Evolutionary conservation across 1,139 yeast species (phyloP).

Genomic region (Zygoascus meyerae): DNA sequence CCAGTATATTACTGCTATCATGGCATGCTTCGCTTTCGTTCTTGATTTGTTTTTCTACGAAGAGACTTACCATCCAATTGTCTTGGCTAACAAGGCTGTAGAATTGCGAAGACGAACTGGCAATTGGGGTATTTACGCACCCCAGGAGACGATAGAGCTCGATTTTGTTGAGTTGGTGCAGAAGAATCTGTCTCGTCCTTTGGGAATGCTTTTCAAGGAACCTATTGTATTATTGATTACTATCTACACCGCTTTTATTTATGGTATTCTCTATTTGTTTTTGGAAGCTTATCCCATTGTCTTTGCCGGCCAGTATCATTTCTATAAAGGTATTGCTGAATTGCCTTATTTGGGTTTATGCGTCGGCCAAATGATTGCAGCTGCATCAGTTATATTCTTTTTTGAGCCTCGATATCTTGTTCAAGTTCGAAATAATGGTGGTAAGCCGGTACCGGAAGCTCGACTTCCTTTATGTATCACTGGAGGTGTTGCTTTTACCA

Average conservation of each 20-base stretch:
- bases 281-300: conserved; percentile 76
- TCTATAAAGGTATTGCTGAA: conserved; percentile 54
- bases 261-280: conserved; percentile 74
- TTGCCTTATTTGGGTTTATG: conserved; percentile 38
- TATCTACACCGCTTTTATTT: conserved; percentile 75
- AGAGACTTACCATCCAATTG: conserved; percentile 45
- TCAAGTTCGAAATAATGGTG: conserved; percentile 44
- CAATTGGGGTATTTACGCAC: conserved; percentile 79
- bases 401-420: conserved; percentile 36
- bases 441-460: conserved; percentile 69
- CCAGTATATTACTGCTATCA: conserved; percentile 47
- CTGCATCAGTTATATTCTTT: conserved; percentile 34
- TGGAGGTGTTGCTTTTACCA: conserved; percentile 63
- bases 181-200: conserved; percentile 66
- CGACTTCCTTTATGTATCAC: conserved; percentile 69
- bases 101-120: conserved; percentile 43
- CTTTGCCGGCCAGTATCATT: conserved; percentile 50
- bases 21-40: conserved; percentile 38
- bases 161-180: conserved; percentile 58
- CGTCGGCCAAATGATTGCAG: conserved; percentile 45
- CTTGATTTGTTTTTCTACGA: conserved; percentile 35
- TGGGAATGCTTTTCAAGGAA: conserved; percentile 61
- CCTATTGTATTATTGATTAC: conserved; percentile 68
- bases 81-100: conserved; percentile 43
- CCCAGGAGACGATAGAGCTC: conserved; percentile 68